These are phyloP conservation scores for Fusarium illudens DNA, from an alignment of 2,329 filamentous ascomycete genomes.

Conservation along the genomic window DNA sequence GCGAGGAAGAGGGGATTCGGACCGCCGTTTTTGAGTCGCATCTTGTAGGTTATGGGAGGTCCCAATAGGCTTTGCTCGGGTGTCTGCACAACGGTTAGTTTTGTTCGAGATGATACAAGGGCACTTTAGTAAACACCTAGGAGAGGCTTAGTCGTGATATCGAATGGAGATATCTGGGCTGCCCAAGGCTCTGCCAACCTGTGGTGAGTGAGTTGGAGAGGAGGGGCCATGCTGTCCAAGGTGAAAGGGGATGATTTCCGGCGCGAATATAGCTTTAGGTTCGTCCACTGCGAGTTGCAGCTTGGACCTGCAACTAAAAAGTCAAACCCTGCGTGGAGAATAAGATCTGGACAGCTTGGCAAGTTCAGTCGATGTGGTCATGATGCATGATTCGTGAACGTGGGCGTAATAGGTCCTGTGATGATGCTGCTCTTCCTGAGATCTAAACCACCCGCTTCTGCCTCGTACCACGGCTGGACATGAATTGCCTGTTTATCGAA, in stretches of 20 bases:
- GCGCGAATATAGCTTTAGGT: not conserved
- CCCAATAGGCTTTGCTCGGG: not conserved
- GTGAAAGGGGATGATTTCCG: not conserved
- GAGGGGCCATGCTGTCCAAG: not conserved
- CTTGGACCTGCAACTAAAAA: not conserved
- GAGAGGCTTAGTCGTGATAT: not conserved
- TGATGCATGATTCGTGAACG: not conserved
- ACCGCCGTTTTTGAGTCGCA: not conserved
- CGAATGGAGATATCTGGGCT: not conserved
- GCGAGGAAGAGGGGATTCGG: not conserved
- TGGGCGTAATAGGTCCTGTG: not conserved
- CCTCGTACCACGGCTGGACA: not conserved
- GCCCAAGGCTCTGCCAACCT: not conserved
- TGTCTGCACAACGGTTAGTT: not conserved
- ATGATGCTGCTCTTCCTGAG: not conserved
- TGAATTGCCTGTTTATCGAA: not conserved
- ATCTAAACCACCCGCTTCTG: not conserved
- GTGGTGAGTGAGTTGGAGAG: not conserved
- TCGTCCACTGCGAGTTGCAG: not conserved
- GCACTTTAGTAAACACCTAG: too few relatives aligned
- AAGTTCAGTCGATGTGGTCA: fast-evolving
- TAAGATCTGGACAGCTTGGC: not conserved
- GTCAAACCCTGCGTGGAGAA: not conserved
- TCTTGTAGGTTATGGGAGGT: not conserved
- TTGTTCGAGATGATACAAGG: not conserved